These are phyloP conservation scores for Ophiostoma quercus DNA, from an alignment of 2,329 filamentous ascomycete species.

Conservation along the genomic window DNA sequence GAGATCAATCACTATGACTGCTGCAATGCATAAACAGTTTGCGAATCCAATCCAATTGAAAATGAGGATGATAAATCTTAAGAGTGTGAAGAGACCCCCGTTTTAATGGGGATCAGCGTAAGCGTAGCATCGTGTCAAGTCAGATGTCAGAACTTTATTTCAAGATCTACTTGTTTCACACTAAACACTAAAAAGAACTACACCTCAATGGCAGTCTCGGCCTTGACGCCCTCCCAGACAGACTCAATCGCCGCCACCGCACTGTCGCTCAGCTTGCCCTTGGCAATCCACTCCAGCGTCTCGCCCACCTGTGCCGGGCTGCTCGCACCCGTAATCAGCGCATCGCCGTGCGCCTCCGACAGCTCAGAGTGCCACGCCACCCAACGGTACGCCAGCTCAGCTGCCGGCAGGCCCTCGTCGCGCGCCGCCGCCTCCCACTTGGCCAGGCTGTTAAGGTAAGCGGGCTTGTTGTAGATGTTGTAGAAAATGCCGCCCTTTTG, in stretches of 20 bases:
- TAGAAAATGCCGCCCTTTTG: background rate
- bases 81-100: too few species aligned
- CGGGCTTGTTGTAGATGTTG: background rate
- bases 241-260: conserved; percentile 29
- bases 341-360: background rate
- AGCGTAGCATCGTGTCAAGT: background rate
- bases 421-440: background rate
- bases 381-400: background rate
- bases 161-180: background rate
- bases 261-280: conserved; percentile 38
- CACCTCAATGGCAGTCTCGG: conserved; percentile 21
- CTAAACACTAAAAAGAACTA: background rate
- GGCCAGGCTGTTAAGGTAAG: background rate
- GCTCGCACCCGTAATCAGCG: conserved; percentile 27
- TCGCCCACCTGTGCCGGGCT: conserved; percentile 34
- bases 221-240: conserved; percentile 61
- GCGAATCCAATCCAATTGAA: too few species aligned
- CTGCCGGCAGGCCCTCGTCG: background rate
- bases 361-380: background rate
- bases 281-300: conserved; percentile 35
- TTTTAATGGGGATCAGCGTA: background rate
- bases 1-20: background rate
- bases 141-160: background rate
- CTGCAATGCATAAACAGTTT: background rate
- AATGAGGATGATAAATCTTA: too few species aligned